Base-by-base conservation (phyloP, 495 filamentous ascomycete genomes). In the Penicillium lividum region DNA sequence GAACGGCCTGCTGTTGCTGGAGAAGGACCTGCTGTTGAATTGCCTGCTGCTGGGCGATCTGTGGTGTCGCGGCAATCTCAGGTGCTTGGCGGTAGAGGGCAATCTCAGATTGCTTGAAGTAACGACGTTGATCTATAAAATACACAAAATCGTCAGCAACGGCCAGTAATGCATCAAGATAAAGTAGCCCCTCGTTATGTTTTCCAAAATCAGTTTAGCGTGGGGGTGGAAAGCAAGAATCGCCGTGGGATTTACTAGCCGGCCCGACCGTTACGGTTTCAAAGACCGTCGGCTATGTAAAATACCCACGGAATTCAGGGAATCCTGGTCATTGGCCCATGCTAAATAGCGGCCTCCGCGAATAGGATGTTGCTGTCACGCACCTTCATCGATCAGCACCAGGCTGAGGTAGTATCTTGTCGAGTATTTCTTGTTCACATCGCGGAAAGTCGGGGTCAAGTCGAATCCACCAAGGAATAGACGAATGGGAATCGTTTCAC, bases 381-480 rank as follows among this genome's bases (percentile, higher is more conserved):
- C 78, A 90, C 91, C 91, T 84, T 98, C 93, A 72, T 98, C 93
- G 61, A 98, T 98, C 62, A 98, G 81, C 9, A 99, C 94, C 63
- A 99, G 76, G 72, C 91, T 96, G 52, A 99, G 83, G 75, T 99
- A 98, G 77, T 99, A 99, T 62, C 94, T 82, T 54, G 95, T 98
- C 33, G 93, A 97, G 74, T 94, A 99, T 76, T 98, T 98, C 84
- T 98, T 99, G 85, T 99, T 99, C 58, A 99, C 94, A 74, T 99
- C 95, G 42, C 95, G 90, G 85, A 99, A 99, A 18, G 94, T 99
- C 8, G 94, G 94, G 1, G 94, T 98, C 59, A 99, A 78, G 71
- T 99, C 94, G 69, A 99, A 99, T 13, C 94, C 94, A 56, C 94
- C 94, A 36, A 99, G 87, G 83, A 99, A 99, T 28, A 99, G 81